These are phyloP conservation scores for Picea engelmannii DNA, from an alignment of 83 land plant genomes.

Conservation along the genomic window DNA sequence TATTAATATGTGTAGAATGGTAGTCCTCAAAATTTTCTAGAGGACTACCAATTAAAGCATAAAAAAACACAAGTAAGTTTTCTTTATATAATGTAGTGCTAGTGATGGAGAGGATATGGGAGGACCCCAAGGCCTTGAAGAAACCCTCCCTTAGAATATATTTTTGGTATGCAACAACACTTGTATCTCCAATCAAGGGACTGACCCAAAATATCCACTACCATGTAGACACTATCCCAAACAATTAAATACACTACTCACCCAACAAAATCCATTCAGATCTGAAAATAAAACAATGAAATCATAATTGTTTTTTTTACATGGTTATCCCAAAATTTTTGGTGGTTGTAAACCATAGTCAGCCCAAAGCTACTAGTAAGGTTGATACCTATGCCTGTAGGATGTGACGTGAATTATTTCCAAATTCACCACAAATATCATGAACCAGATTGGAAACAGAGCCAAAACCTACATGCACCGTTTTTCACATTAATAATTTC, in stretches of 20 bases:
- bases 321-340: neutral
- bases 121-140: slow-evolving; percentile 56
- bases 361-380: slow-evolving; percentile 9
- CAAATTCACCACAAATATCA: neutral
- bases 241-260: too few species aligned
- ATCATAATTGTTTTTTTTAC: neutral
- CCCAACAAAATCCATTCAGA: too few species aligned
- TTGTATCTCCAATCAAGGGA: neutral
- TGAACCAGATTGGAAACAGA: slow-evolving; percentile 2
- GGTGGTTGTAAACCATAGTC: neutral
- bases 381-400: slow-evolving; percentile 9
- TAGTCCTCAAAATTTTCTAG: too few species aligned
- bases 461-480: neutral
- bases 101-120: slow-evolving; percentile 31
- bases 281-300: too few species aligned
- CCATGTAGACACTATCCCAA: neutral
- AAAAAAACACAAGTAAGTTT: too few species aligned
- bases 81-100: too few species aligned
- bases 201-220: neutral
- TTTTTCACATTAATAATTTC: neutral
- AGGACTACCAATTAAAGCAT: too few species aligned
- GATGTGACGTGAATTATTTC: neutral
- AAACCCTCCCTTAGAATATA: neutral
- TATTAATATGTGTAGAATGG: too few species aligned
- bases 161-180: neutral